Conservation (phyloP, 192 early-diverging fungal species). For the Umbelopsis sp. region DNA sequence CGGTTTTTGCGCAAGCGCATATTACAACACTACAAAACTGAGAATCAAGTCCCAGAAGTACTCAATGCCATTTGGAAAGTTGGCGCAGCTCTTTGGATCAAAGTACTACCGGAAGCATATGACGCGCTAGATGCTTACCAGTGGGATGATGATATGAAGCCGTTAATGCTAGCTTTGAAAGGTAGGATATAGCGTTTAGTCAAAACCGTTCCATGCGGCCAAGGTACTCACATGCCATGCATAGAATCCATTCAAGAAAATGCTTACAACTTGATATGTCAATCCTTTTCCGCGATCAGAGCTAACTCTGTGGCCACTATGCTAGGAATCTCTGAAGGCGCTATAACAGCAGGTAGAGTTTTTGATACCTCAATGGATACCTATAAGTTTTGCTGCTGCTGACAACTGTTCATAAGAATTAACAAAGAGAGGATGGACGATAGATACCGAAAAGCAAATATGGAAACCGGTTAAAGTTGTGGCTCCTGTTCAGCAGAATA, state of each 20-base stretch:
- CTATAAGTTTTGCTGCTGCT: neutral
- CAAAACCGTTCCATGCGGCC: neutral
- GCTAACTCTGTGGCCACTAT: neutral
- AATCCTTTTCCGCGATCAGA: slow-evolving; percentile 1
- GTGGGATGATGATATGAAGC: neutral
- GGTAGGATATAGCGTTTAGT: neutral
- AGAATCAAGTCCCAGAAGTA: neutral
- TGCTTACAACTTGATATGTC: slow-evolving; percentile 2
- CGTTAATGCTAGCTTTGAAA: neutral
- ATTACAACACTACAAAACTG: neutral
- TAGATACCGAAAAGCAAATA: neutral
- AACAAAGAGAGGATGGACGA: neutral
- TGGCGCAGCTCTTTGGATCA: slow-evolving; percentile 9
- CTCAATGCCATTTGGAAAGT: slow-evolving; percentile 3
- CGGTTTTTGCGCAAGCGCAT: slow-evolving; percentile 10
- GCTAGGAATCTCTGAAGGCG: neutral
- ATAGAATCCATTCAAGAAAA: neutral
- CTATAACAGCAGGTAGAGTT: neutral
- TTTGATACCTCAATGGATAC: neutral
- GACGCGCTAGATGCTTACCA: neutral
- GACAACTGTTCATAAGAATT: neutral
- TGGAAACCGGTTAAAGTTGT: neutral
- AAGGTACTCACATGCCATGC: neutral
- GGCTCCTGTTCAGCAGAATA: neutral
- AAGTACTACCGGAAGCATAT: neutral